A percentile compares a stretch with the other conserved stretches of the same genome.
phyloP scores from a whole-genome alignment of 179 eudicot species.

The Camellia oleifera region DNA sequence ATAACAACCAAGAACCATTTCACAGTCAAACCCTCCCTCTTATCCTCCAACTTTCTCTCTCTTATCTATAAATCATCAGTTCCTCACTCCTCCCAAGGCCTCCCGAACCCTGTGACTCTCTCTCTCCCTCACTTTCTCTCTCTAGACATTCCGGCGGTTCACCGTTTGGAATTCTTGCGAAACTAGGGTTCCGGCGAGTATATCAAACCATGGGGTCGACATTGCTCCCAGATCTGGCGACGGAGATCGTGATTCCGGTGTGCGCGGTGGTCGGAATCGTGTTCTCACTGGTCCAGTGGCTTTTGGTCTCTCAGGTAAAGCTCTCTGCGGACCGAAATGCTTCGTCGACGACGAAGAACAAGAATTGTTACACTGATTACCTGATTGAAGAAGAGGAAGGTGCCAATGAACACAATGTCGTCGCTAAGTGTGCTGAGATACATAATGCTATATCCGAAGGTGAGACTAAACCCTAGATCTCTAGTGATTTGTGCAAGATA shows the following conservation, averaged over 20 bases:
- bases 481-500: not conserved
- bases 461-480: slow-evolving; percentile 17
- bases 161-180: slow-evolving; percentile 16
- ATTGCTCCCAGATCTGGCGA: slow-evolving; percentile 54
- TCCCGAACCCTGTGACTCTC: not conserved
- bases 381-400: slow-evolving; percentile 79
- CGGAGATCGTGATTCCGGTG: slow-evolving; percentile 55
- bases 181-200: not conserved
- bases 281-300: slow-evolving; percentile 60
- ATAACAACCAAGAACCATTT: not conserved
- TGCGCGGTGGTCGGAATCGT: slow-evolving; percentile 63
- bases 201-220: slow-evolving; percentile 10
- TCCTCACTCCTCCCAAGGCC: not conserved
- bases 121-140: not conserved
- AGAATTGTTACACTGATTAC: slow-evolving; percentile 41
- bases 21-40: not conserved
- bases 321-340: slow-evolving; percentile 30
- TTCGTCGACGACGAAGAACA: slow-evolving; percentile 13
- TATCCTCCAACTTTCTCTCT: not conserved
- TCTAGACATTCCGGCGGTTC: not conserved
- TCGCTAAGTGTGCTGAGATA: slow-evolving; percentile 68
- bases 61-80: not conserved
- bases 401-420: slow-evolving; percentile 39
- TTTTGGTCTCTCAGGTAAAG: slow-evolving; percentile 49
- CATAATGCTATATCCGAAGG: slow-evolving; percentile 79